These are phyloP conservation scores for Lophiotrema nucula DNA, from an alignment of 495 filamentous ascomycete species.

Conservation along the genomic window DNA sequence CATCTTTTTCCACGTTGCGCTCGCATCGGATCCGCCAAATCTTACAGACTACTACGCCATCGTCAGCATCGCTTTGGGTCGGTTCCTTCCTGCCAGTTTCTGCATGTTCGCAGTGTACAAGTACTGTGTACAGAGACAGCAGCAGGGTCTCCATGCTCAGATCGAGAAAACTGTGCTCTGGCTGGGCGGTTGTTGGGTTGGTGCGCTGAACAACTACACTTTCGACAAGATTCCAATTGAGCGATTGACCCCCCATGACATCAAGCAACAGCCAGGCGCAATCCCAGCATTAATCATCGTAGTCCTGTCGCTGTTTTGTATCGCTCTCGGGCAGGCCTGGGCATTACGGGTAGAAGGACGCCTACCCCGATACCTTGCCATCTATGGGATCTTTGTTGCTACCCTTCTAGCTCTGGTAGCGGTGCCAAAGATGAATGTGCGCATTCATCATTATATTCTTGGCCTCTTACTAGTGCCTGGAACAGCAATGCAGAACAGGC, in stretches of 20 bases:
- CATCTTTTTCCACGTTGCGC: constrained; percentile 46
- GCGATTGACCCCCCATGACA: constrained; percentile 45
- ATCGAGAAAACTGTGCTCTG: constrained; percentile 47
- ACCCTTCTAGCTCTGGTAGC: constrained; percentile 56
- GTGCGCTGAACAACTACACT: constrained; percentile 47
- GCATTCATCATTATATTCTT: constrained; percentile 94
- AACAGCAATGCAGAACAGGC: constrained; percentile 78
- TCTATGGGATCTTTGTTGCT: constrained; percentile 60
- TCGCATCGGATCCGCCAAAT: constrained; percentile 45
- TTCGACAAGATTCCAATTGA: constrained; percentile 48
- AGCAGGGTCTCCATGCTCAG: constrained; percentile 42
- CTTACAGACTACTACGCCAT: constrained; percentile 46
- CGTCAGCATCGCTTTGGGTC: constrained; percentile 41
- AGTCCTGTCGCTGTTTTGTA: constrained; percentile 41
- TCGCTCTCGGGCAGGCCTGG: constrained; percentile 47
- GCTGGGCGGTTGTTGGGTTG: constrained; percentile 46
- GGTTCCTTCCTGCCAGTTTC: constrained; percentile 45
- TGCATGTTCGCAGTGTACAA: constrained; percentile 43
- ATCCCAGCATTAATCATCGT: constrained; percentile 44
- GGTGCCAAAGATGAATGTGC: constrained; percentile 77
- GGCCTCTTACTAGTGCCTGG: constrained; percentile 77
- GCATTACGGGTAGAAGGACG: constrained; percentile 44
- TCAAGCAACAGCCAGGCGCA: constrained; percentile 44
- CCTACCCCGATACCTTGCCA: constrained; percentile 42
- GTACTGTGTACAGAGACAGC: constrained; percentile 47